phyloP scores from a whole-genome alignment of 768 basidiomycete species.

The Mycena floridula region DNA sequence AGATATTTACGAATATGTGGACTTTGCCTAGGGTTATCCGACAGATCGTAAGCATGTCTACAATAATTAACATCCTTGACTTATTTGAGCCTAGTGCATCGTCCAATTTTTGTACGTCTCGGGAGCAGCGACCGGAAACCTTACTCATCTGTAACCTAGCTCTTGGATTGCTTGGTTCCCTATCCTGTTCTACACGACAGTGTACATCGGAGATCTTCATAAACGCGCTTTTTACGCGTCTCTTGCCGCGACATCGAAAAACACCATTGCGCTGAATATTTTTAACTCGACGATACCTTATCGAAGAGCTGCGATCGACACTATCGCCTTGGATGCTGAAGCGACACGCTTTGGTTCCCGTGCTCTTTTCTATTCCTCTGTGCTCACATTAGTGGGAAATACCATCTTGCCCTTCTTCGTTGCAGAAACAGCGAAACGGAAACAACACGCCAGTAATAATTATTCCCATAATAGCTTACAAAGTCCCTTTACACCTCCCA shows the following conservation, averaged over 20 bases:
- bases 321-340: slow-evolving; percentile 45
- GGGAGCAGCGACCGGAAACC: too few relatives aligned
- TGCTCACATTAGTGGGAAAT: slow-evolving; percentile 63
- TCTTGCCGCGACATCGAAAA: slow-evolving; percentile 11
- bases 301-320: background rate
- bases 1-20: slow-evolving; percentile 67
- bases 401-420: slow-evolving; percentile 68
- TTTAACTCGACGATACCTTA: background rate
- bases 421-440: slow-evolving; percentile 23
- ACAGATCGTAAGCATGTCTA: slow-evolving; percentile 60
- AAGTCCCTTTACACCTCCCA: too few relatives aligned
- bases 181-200: slow-evolving; percentile 78
- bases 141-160: too few relatives aligned
- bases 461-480: too few relatives aligned
- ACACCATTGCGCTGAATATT: background rate
- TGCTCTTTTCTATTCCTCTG: slow-evolving; percentile 73
- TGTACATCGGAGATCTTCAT: slow-evolving; percentile 87
- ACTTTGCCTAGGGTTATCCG: slow-evolving; percentile 70
- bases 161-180: slow-evolving; percentile 93
- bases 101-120: slow-evolving; percentile 71
- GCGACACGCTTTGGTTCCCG: slow-evolving; percentile 80
- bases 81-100: slow-evolving; percentile 45
- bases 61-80: background rate
- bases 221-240: slow-evolving; percentile 36
- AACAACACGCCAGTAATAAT: too few relatives aligned